These are phyloP conservation scores for Calonectria hawksworthii DNA, from an alignment of 2,329 filamentous ascomycete genomes.

Conservation along the genomic window DNA sequence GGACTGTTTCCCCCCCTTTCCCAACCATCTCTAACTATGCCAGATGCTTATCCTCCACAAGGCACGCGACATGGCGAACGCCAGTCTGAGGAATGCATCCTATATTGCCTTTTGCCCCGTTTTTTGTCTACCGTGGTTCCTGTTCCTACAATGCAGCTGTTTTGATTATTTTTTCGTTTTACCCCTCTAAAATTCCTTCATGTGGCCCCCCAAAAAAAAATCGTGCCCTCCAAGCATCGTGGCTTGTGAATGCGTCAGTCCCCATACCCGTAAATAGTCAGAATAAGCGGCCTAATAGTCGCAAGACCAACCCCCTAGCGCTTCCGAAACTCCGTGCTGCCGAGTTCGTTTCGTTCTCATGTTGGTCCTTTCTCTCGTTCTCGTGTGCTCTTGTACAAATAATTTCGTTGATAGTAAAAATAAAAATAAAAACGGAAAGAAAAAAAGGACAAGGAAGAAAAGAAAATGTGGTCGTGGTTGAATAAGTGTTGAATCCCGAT, in stretches of 20 bases:
- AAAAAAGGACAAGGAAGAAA: slow-evolving; percentile 1
- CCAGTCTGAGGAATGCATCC: background rate
- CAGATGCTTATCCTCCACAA: background rate
- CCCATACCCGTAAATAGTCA: background rate
- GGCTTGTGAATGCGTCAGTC: background rate
- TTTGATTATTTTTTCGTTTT: background rate
- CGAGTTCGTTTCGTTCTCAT: slow-evolving; percentile 9
- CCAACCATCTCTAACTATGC: background rate
- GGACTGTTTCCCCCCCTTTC: background rate
- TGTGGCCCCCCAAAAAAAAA: background rate
- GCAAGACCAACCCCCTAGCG: background rate
- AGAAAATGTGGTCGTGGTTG: slow-evolving; percentile 4
- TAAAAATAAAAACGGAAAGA: slow-evolving; percentile 24
- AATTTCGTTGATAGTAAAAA: slow-evolving; percentile 37
- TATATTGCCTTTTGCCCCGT: too few species aligned
- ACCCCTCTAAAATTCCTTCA: background rate
- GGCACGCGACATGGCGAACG: background rate
- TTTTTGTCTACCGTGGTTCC: background rate
- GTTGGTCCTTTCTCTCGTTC: slow-evolving; percentile 11
- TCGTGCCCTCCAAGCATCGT: background rate
- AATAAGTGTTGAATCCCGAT: slow-evolving; percentile 1
- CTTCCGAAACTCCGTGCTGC: slow-evolving; percentile 18
- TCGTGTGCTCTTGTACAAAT: slow-evolving; percentile 22
- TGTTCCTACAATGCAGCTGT: background rate
- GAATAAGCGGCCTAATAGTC: slow-evolving; percentile 3